A percentile compares a stretch with the other conserved stretches of the same genome.
phyloP scores from a whole-genome alignment of 1,284 basidiomycete genomes.

The Clitocybe nebularis region DNA sequence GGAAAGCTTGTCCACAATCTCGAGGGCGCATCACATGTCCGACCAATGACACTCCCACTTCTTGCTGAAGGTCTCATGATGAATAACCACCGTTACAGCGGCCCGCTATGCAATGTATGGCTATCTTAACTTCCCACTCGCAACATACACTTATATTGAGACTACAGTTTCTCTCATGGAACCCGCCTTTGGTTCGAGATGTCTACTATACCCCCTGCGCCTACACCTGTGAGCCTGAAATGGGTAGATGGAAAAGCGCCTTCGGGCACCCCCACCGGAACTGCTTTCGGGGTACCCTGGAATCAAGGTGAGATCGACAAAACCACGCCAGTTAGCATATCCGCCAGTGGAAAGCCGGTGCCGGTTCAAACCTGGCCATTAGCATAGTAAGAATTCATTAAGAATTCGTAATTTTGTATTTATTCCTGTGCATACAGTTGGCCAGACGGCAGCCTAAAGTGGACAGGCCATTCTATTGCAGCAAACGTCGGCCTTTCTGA shows the following conservation, averaged over 20 bases:
- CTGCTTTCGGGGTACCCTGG: conserved; percentile 38
- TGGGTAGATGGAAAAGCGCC: conserved; percentile 35
- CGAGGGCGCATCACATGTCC: conserved; percentile 15
- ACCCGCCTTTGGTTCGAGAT: not conserved
- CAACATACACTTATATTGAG: not conserved
- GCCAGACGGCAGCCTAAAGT: conserved; percentile 41
- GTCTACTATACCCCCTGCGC: conserved; percentile 15
- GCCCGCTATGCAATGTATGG: conserved; percentile 10
- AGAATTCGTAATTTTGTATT: conserved; percentile 4
- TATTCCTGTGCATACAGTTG: conserved; percentile 24
- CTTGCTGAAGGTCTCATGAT: not conserved
- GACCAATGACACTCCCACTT: too few species aligned
- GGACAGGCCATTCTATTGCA: conserved; percentile 37
- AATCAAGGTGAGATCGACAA: conserved; percentile 35
- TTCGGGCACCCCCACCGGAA: conserved; percentile 27
- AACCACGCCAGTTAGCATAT: conserved; percentile 31
- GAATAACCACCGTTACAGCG: conserved; percentile 8
- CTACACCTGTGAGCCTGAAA: conserved; percentile 27
- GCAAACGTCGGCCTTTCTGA: conserved; percentile 25
- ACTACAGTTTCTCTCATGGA: not conserved
- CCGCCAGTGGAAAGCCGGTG: conserved; percentile 24
- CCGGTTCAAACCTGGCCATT: conserved; percentile 39
- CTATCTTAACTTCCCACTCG: too few species aligned
- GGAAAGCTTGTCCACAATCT: too few species aligned
- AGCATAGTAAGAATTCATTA: conserved; percentile 31